Percentiles rank a stretch among this genome's conserved stretches.
phyloP scores from a whole-genome alignment of 805 yeast species.

The Dipodascus albidus region DNA sequence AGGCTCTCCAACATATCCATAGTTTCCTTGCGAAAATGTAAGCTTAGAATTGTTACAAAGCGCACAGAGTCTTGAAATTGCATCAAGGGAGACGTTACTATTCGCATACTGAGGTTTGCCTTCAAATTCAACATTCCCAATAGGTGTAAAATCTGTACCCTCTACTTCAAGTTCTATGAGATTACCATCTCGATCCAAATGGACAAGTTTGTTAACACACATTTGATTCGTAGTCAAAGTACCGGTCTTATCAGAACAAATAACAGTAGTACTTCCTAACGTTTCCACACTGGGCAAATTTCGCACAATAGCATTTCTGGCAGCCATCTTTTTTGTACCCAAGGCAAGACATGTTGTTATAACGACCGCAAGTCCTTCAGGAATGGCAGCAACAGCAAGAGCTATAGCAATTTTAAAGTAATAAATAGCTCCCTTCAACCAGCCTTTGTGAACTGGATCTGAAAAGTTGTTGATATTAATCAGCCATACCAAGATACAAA shows the following conservation, averaged over 20 bases:
- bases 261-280: conserved; percentile 30
- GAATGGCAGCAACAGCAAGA: conserved; percentile 97
- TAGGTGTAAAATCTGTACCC: conserved; percentile 27
- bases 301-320: conserved; percentile 82
- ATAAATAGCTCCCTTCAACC: conserved; percentile 81
- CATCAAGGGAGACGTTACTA: conserved; percentile 13
- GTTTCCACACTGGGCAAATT: conserved; percentile 30
- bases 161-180: conserved; percentile 28
- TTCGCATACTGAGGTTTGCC: conserved; percentile 5
- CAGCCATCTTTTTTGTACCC: conserved; percentile 93
- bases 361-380: conserved; percentile 94
- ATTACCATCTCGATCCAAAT: conserved; percentile 24
- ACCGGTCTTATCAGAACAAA: conserved; percentile 37
- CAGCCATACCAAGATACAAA: conserved; percentile 78
- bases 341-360: conserved; percentile 93
- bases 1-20: conserved; percentile 37
- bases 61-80: conserved; percentile 30
- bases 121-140: conserved; percentile 18
- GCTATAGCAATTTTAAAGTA: conserved; percentile 94
- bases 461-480: conserved; percentile 50
- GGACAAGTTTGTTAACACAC: conserved; percentile 23
- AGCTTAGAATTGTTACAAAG: conserved; percentile 30
- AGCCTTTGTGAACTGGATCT: conserved; percentile 36
- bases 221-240: conserved; percentile 30
- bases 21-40: conserved; percentile 21